A percentile compares a stretch with the other conserved stretches of the same genome.
These are phyloP conservation scores for Spinacia oleracea DNA, from an alignment of 179 eudicot species.

Conservation along the genomic window DNA sequence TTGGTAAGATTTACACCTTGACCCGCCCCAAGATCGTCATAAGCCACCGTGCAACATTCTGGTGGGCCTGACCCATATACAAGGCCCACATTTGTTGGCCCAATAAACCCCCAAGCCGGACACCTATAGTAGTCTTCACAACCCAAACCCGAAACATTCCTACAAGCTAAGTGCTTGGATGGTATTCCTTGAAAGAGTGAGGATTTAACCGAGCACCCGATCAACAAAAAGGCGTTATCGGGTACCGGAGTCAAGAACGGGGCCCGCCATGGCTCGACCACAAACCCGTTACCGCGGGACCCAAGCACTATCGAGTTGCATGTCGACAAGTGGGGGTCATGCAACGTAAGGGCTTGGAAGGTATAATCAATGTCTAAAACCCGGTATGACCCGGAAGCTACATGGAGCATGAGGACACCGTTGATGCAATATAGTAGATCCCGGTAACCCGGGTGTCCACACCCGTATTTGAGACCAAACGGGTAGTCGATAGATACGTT, in stretches of 20 bases:
- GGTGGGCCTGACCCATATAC: slow-evolving; percentile 68
- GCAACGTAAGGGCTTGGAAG: slow-evolving; percentile 63
- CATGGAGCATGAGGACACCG: slow-evolving; percentile 77
- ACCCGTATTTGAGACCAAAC: slow-evolving; percentile 61
- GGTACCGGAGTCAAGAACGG: slow-evolving; percentile 60
- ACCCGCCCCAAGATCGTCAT: slow-evolving; percentile 45
- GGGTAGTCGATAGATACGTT: slow-evolving; percentile 81
- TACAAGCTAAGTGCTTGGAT: slow-evolving; percentile 60
- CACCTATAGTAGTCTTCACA: slow-evolving; percentile 89
- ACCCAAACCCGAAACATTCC: slow-evolving; percentile 84
- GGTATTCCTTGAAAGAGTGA: slow-evolving; percentile 87
- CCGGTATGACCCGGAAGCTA: slow-evolving; percentile 83
- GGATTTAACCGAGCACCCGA: slow-evolving; percentile 70
- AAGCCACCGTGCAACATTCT: slow-evolving; percentile 70
- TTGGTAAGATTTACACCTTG: slow-evolving; percentile 60
- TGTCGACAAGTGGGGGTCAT: slow-evolving; percentile 84
- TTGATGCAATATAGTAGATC: slow-evolving; percentile 86
- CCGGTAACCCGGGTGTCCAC: slow-evolving; percentile 84
- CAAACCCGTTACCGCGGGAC: slow-evolving; percentile 75
- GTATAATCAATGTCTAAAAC: slow-evolving; percentile 87
- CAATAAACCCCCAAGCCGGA: slow-evolving; percentile 67
- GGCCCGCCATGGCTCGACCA: slow-evolving; percentile 65
- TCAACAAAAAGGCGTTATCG: slow-evolving; percentile 77
- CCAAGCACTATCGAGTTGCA: slow-evolving; percentile 70
- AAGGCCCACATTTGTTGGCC: slow-evolving; percentile 48